phyloP scores from a whole-genome alignment of 768 basidiomycete species.

The Leccinum longicurvipes region DNA sequence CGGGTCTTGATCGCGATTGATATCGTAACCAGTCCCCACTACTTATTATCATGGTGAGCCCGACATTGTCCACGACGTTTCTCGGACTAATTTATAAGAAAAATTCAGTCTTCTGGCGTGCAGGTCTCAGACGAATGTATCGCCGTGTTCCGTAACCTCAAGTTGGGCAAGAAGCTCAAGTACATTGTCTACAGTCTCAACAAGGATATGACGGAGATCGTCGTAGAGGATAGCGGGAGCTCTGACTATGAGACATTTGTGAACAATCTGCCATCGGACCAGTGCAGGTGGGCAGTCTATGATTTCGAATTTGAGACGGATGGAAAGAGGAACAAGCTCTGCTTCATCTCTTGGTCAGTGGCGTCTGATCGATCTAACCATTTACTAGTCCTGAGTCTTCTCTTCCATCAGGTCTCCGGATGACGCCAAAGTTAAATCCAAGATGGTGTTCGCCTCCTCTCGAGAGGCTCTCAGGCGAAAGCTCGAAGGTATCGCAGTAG shows the following conservation, averaged over 20 bases:
- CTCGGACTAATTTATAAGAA: not conserved
- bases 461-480: slow-evolving; percentile 72
- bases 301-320: slow-evolving; percentile 83
- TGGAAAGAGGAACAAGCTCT: slow-evolving; percentile 82
- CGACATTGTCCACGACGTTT: not conserved
- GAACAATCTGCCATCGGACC: slow-evolving; percentile 60
- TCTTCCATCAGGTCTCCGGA: slow-evolving; percentile 74
- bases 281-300: slow-evolving; percentile 87
- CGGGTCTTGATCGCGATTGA: slow-evolving; percentile 21
- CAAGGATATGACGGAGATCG: slow-evolving; percentile 59
- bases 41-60: slow-evolving; percentile 34
- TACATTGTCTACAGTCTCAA: slow-evolving; percentile 83
- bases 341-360: slow-evolving; percentile 83
- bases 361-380: not conserved
- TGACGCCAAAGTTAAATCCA: slow-evolving; percentile 74
- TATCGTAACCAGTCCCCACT: slow-evolving; percentile 19
- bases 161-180: slow-evolving; percentile 55
- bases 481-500: slow-evolving; percentile 75
- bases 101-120: slow-evolving; percentile 36
- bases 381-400: not conserved
- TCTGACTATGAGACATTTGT: slow-evolving; percentile 71
- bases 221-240: slow-evolving; percentile 58
- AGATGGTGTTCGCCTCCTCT: slow-evolving; percentile 95
- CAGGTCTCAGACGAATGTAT: slow-evolving; percentile 51
- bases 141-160: slow-evolving; percentile 13